These are phyloP conservation scores for Dryas alaskensis DNA, from an alignment of 306 rosid genomes.

Conservation along the genomic window DNA sequence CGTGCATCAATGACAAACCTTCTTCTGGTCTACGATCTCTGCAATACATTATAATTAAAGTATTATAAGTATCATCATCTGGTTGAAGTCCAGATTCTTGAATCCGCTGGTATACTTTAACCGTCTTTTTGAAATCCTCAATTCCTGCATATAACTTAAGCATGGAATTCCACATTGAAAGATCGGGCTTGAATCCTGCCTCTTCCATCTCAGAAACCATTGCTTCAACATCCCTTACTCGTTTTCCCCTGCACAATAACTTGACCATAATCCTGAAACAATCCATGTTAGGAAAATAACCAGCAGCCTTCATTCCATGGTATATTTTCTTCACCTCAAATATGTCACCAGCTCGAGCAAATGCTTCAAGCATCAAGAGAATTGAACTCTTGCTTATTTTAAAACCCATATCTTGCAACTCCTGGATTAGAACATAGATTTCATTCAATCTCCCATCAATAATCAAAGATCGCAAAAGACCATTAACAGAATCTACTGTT, in stretches of 20 bases:
- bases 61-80: slow-evolving; percentile 76
- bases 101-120: slow-evolving; percentile 57
- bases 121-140: slow-evolving; percentile 64
- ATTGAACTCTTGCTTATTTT: slow-evolving; percentile 86
- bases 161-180: slow-evolving; percentile 66
- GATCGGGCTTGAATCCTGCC: slow-evolving; percentile 83
- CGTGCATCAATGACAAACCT: slow-evolving; percentile 74
- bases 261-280: slow-evolving; percentile 74
- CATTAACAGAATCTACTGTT: slow-evolving; percentile 72
- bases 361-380: slow-evolving; percentile 86
- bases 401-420: slow-evolving; percentile 91
- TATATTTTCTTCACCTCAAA: slow-evolving; percentile 91
- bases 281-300: slow-evolving; percentile 86
- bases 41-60: slow-evolving; percentile 80
- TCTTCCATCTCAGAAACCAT: slow-evolving; percentile 85
- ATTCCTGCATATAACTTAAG: slow-evolving; percentile 64
- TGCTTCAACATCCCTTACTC: slow-evolving; percentile 70
- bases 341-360: slow-evolving; percentile 69
- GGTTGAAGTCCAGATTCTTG: slow-evolving; percentile 66
- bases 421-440: slow-evolving; percentile 79
- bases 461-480: slow-evolving; percentile 76
- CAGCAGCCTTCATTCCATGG: slow-evolving; percentile 94
- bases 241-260: slow-evolving; percentile 65
- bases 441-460: slow-evolving; percentile 77
- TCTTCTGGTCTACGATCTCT: slow-evolving; percentile 84